Base-by-base conservation (phyloP, 2,329 filamentous ascomycete species). In the Coleophoma eucalyptorum region DNA sequence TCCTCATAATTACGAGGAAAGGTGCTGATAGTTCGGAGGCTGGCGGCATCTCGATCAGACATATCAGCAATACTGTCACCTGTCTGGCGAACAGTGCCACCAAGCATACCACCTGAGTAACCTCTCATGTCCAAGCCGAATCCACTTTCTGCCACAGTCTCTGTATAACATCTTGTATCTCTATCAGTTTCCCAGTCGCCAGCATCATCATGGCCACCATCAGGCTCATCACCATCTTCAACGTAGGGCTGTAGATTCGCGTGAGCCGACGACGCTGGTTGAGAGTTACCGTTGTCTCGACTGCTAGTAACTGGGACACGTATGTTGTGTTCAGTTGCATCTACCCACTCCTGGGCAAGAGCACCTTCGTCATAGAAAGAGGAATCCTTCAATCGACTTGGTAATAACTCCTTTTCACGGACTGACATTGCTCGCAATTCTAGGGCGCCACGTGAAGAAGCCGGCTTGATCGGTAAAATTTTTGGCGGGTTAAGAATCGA, bases 51-150 rank as follows among this genome's bases (percentile, higher is more conserved):
- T 15, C 52, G 50, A 20, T 61, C 57, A 8, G 63, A 65, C 33
- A 52, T 53, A 50, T 64, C 57, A 16, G 63, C 63, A 48, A 66
- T 58, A 42, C 62, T 66, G 43, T 61, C 65, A 16, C 59, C 59
- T 33, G 62, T 55, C 45, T 53, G 53, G 7, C 55, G 38, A 21
- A 59, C 53, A 21, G 46, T 47, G 8, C 55, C 54, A 19, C 53
- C 55, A 45, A 58, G 42, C 33, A 55, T 48, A 16, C 41, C 48
- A 15, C 42, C 26, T n/a, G 38, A 46, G 12, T 33, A 50, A 12
- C 34, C 40, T 13, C 18, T 18, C 33, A n/a, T 50, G 37, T 16
- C 37, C 19, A 26, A 47, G 13, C 52, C 55, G 20, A 41, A 31
- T 11, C 43, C 50, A 41, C 61, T 64, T 10, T 62, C 60, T 20